Evolutionary conservation across 1,139 yeast species (phyloP), one percentile per base, ranked within the genome.

Genomic region (Saccharomyces hybrid): DNA sequence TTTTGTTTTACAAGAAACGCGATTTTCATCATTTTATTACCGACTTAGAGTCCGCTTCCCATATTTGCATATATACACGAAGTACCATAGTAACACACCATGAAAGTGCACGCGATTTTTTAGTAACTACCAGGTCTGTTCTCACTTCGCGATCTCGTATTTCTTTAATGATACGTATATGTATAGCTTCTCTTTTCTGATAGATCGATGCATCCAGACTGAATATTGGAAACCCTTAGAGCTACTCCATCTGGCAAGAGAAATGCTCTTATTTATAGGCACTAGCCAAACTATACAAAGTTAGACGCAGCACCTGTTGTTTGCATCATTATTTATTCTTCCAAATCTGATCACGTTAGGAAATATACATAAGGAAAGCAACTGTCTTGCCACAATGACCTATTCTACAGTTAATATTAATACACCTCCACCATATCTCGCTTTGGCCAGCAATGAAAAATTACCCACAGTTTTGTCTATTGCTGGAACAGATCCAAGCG

Each of bases 401-500:
- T 42, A 53, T 44, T 53, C 57, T 9, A 55, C 60, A 20, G 49
- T 63, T 25, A 55, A 52, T 28, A 61, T 65, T 20, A 66, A 64
- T 48, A 62, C 66, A 4, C 66, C 70, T 8, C 70, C 70, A 25
- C 70, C 70, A 47, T 67, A 67, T 49, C 51, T 65, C 48, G 56
- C 62, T 9, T 51, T 67, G 34, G 55, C 59, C 8, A 53, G 52
- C 23, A 49, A 60, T 38, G 68, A 65, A 50, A 50, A 50, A 20
- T 49, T 67, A 46, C 69, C 70, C 6, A 68, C 71, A 0, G 88
- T 85, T 4, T 67, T 85, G 59, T 82, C 89, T 0, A 76, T 86
- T 50, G 91, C 91, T 9, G 96, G 97, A 0, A 86, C 95, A 0
- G 97, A 90, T 67, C 81, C 86, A 50, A 86, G 96, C 2, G 97